These are phyloP conservation scores for Rhodocollybia butyracea DNA, from an alignment of 768 basidiomycete genomes.

Conservation along the genomic window DNA sequence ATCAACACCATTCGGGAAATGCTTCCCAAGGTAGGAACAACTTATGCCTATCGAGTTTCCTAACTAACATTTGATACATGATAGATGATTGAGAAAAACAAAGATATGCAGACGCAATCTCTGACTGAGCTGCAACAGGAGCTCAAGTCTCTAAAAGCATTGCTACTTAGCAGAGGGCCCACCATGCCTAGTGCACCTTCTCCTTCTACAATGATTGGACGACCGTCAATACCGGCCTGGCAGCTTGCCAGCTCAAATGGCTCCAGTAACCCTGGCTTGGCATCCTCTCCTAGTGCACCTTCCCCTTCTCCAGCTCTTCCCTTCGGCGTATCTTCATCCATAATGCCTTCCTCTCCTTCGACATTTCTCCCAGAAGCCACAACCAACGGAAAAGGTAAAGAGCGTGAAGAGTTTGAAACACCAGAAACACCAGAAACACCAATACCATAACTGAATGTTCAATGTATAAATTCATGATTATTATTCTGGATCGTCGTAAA, in stretches of 20 bases:
- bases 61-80: slow-evolving; percentile 2
- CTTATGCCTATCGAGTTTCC: slow-evolving; percentile 1
- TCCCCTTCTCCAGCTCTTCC: no score
- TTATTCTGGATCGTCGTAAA: background rate
- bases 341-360: slow-evolving; percentile 15
- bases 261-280: slow-evolving; percentile 2
- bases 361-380: background rate
- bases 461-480: background rate
- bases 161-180: slow-evolving; percentile 74
- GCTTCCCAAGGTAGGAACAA: slow-evolving; percentile 89
- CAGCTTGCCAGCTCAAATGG: slow-evolving; percentile 55
- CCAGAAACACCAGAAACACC: slow-evolving; percentile 2
- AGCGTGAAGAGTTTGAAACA: slow-evolving; percentile 29
- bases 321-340: slow-evolving; percentile 8
- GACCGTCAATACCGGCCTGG: slow-evolving; percentile 88
- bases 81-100: slow-evolving; percentile 94
- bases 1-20: slow-evolving; percentile 87
- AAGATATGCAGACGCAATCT: slow-evolving; percentile 79
- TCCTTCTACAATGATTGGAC: slow-evolving; percentile 50
- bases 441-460: slow-evolving; percentile 2
- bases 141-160: slow-evolving; percentile 88
- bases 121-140: slow-evolving; percentile 89
- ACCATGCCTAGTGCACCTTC: slow-evolving; percentile 44
- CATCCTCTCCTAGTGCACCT: slow-evolving; percentile 15
- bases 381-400: slow-evolving; percentile 59